These are phyloP conservation scores for Teratosphaeria nubilosa DNA, from an alignment of 2,329 filamentous ascomycete species.

Conservation along the genomic window DNA sequence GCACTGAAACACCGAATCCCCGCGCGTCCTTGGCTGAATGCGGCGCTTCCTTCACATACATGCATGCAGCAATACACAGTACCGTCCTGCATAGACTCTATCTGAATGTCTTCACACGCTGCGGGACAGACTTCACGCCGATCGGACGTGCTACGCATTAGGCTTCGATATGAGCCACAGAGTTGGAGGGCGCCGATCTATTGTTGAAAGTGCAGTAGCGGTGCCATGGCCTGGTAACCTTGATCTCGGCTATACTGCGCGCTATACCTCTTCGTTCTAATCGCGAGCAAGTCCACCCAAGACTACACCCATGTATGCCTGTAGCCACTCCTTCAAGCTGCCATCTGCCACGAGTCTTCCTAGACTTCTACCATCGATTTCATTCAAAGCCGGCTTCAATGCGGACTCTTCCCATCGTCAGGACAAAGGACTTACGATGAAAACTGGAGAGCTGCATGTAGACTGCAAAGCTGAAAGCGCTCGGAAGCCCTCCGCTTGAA, in stretches of 20 bases:
- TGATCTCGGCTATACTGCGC: background rate
- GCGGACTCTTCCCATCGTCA: background rate
- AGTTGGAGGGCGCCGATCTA: background rate
- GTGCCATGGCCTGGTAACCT: background rate
- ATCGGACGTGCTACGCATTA: background rate
- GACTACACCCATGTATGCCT: background rate
- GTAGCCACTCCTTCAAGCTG: background rate
- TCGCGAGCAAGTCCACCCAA: too few relatives aligned
- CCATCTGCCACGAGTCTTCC: background rate
- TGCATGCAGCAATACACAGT: background rate
- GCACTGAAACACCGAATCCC: background rate
- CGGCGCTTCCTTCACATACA: background rate
- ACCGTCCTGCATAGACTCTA: background rate
- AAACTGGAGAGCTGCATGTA: too few relatives aligned
- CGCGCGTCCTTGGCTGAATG: background rate
- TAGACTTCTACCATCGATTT: background rate
- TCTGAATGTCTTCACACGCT: background rate
- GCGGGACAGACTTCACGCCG: background rate
- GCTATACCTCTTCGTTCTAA: background rate
- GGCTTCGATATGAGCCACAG: background rate
- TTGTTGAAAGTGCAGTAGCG: background rate
- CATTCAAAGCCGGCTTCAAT: background rate
- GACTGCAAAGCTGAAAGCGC: background rate
- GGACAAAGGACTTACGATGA: background rate
- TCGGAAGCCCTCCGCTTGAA: background rate